A percentile compares a stretch with the other conserved stretches of the same genome.
These are phyloP conservation scores for Trichosporon faecale DNA, from an alignment of 1,284 basidiomycete genomes.

Conservation along the genomic window DNA sequence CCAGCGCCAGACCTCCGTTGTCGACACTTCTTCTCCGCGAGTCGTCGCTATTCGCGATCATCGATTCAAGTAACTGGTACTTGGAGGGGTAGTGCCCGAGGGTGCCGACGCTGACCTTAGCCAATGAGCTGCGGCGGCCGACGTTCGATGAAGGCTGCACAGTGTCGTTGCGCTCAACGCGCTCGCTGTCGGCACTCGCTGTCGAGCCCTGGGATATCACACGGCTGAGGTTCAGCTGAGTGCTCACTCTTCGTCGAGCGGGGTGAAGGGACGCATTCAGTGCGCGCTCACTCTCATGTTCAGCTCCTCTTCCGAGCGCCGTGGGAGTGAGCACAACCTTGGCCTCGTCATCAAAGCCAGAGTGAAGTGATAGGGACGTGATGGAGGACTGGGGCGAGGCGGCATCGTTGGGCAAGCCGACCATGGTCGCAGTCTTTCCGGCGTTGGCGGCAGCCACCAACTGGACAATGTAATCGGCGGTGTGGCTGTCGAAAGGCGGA, in stretches of 20 bases:
- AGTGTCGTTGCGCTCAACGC: not conserved
- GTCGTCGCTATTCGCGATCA: conserved; percentile 10
- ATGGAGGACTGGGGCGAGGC: not conserved
- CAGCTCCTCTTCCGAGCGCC: conserved; percentile 37
- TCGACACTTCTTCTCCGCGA: conserved; percentile 70
- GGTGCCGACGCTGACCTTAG: not conserved
- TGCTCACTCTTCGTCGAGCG: conserved; percentile 16
- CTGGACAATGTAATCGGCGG: conserved; percentile 29
- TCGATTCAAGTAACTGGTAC: not conserved
- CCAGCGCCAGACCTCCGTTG: conserved; percentile 74
- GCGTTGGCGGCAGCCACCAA: conserved; percentile 38
- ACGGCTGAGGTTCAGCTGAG: conserved; percentile 14
- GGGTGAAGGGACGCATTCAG: conserved; percentile 20
- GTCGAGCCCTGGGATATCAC: conserved; percentile 11
- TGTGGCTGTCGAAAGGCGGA: conserved; percentile 43
- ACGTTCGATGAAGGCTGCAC: not conserved
- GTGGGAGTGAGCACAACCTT: conserved; percentile 45
- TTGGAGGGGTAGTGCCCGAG: not conserved
- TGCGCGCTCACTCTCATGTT: conserved; percentile 45
- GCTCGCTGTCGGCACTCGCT: not conserved
- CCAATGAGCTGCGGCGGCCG: not conserved
- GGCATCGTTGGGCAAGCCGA: not conserved
- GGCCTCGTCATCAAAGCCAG: conserved; percentile 21
- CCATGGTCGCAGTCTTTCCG: conserved; percentile 15
- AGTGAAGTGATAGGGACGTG: conserved; percentile 12